Conservation (phyloP, 345 rosid genomes). For the Diplotaxis tenuifolia region DNA sequence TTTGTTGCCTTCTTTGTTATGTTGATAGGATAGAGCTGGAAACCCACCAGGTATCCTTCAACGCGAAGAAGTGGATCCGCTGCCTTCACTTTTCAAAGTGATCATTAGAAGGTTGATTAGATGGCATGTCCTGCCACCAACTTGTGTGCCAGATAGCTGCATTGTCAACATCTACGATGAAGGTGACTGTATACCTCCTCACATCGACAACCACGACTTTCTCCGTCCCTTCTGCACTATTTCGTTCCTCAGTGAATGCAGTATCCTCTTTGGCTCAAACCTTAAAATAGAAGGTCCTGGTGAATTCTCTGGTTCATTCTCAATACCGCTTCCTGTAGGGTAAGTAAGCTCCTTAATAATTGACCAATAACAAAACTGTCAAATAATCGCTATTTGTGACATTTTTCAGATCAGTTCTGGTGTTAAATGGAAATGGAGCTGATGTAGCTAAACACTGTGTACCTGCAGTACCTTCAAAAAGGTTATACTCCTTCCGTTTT, state of each 20-base stretch:
- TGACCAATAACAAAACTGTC: neutral
- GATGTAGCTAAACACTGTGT: slow-evolving; percentile 68
- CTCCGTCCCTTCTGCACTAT: slow-evolving; percentile 67
- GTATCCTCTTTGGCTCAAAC: slow-evolving; percentile 28
- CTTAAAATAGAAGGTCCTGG: slow-evolving; percentile 51
- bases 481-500: no score
- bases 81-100: slow-evolving; percentile 52
- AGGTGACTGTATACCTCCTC: slow-evolving; percentile 78
- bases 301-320: slow-evolving; percentile 53
- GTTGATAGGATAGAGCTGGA: slow-evolving; percentile 53
- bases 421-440: slow-evolving; percentile 65
- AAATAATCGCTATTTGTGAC: neutral
- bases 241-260: slow-evolving; percentile 54
- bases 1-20: neutral
- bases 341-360: slow-evolving; percentile 26
- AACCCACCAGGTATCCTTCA: slow-evolving; percentile 49
- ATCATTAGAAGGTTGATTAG: slow-evolving; percentile 58
- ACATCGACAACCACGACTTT: slow-evolving; percentile 66
- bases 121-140: slow-evolving; percentile 61
- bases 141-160: slow-evolving; percentile 64
- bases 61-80: slow-evolving; percentile 37
- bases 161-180: slow-evolving; percentile 68
- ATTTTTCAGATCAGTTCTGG: slow-evolving; percentile 57
- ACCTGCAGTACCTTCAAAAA: slow-evolving; percentile 57
- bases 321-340: slow-evolving; percentile 63